These are phyloP conservation scores for Solanum dulcamara DNA, from an alignment of 257 asterid species.

Conservation along the genomic window DNA sequence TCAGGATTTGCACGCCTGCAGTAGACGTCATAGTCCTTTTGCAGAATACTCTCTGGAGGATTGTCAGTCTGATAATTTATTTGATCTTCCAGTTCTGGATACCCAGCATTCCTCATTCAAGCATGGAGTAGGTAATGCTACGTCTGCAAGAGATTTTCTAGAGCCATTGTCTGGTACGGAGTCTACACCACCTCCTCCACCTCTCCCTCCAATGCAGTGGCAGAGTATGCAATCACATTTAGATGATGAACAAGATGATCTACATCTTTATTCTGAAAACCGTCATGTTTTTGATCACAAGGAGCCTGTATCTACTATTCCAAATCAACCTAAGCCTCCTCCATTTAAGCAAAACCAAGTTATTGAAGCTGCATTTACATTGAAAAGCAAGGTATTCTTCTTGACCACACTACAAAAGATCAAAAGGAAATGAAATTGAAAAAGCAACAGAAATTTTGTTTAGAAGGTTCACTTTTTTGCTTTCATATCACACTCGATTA, in stretches of 20 bases:
- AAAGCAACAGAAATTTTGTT: background rate
- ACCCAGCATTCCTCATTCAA: constrained; percentile 26
- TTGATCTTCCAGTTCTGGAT: constrained; percentile 50
- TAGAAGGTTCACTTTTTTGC: background rate
- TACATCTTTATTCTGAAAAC: constrained; percentile 14
- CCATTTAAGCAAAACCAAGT: constrained; percentile 39
- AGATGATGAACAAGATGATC: constrained; percentile 21
- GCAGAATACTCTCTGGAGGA: constrained; percentile 25
- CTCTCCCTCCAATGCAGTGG: constrained; percentile 63
- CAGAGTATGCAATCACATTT: constrained; percentile 20
- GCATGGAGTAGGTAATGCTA: constrained; percentile 24
- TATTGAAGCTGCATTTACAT: constrained; percentile 18
- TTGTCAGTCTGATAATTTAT: constrained; percentile 34
- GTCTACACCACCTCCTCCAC: constrained; percentile 44
- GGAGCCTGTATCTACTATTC: constrained; percentile 30
- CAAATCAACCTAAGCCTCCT: constrained; percentile 74
- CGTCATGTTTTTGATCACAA: constrained; percentile 24
- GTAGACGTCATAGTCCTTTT: constrained; percentile 23
- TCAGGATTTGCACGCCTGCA: constrained; percentile 17
- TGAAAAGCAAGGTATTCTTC: constrained; percentile 48
- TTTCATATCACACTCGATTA: background rate
- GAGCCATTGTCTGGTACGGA: constrained; percentile 19
- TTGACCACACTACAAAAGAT: background rate
- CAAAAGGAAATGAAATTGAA: background rate
- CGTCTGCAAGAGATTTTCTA: constrained; percentile 6